Percentiles rank a stretch among this genome's conserved stretches.
Conservation (phyloP, 768 basidiomycete species). For the Trametes cingulata region DNA sequence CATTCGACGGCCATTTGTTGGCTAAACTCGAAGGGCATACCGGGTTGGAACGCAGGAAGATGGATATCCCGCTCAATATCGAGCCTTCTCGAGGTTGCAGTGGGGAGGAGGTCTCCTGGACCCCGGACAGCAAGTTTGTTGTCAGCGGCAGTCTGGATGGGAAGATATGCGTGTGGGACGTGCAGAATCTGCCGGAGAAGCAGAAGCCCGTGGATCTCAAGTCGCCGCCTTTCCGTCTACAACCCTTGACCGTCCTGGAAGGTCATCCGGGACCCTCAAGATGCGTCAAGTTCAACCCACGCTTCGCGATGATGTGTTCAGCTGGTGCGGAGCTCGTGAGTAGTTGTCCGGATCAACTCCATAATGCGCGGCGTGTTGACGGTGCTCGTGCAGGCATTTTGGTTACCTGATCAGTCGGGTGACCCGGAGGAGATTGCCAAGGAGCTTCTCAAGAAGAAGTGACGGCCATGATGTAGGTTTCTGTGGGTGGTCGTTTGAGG, state of each 20-base stretch:
- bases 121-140: constrained; percentile 90
- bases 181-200: constrained; percentile 58
- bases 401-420: constrained; percentile 65
- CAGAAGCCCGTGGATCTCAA: constrained; percentile 57
- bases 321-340: constrained; percentile 83
- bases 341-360: constrained; percentile 2
- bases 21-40: constrained; percentile 84
- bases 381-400: constrained; percentile 48
- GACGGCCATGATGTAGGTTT: background rate
- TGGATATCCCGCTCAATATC: constrained; percentile 51
- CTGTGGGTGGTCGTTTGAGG: constrained; percentile 7
- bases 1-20: constrained; percentile 81
- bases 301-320: constrained; percentile 82
- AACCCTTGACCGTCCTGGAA: constrained; percentile 56
- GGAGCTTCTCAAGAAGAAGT: constrained; percentile 62
- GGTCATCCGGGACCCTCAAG: constrained; percentile 84
- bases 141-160: constrained; percentile 86
- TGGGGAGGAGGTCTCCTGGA: constrained; percentile 94
- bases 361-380: constrained; percentile 4
- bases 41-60: constrained; percentile 73
- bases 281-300: constrained; percentile 89
- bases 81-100: constrained; percentile 78
- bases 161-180: constrained; percentile 84
- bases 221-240: constrained; percentile 50
- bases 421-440: constrained; percentile 73